phyloP scores from a whole-genome alignment of 2,329 filamentous ascomycete genomes.

The Cytospora paraplurivora region DNA sequence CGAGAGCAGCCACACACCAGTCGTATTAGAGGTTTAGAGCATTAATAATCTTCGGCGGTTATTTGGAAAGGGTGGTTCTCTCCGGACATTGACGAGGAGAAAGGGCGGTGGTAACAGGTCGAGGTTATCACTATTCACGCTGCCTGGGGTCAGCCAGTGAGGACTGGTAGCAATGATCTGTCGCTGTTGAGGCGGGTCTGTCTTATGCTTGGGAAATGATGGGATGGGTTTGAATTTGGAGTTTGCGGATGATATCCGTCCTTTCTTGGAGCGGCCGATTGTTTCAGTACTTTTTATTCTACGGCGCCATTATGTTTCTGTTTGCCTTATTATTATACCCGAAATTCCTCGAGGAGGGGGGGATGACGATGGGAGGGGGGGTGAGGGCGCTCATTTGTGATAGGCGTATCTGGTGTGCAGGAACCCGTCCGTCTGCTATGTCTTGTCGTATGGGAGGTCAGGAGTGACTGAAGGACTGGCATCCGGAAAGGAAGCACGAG shows the following conservation, averaged over 20 bases:
- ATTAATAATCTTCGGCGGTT: conserved; percentile 24
- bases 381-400: neutral
- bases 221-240: conserved; percentile 20
- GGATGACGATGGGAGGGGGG: conserved; percentile 11
- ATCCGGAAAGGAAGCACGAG: conserved; percentile 1
- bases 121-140: conserved; percentile 1
- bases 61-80: conserved; percentile 10
- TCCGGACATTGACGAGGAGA: neutral
- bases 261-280: conserved; percentile 8
- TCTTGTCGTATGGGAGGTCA: neutral
- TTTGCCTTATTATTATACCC: conserved; percentile 22
- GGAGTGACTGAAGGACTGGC: neutral
- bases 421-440: neutral
- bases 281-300: conserved; percentile 2
- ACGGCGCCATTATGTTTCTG: neutral
- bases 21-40: conserved; percentile 27
- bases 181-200: neutral
- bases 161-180: conserved; percentile 8
- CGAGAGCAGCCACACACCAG: conserved; percentile 22
- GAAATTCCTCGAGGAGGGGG: conserved; percentile 5
- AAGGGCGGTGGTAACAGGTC: neutral
- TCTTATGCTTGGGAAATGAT: conserved; percentile 4
- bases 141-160: conserved; percentile 13
- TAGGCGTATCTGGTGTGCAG: neutral
- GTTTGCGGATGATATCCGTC: conserved; percentile 12